A percentile compares a stretch with the other conserved stretches of the same genome.
phyloP scores from a whole-genome alignment of 2,329 filamentous ascomycete genomes.

The Colletotrichum sp. region DNA sequence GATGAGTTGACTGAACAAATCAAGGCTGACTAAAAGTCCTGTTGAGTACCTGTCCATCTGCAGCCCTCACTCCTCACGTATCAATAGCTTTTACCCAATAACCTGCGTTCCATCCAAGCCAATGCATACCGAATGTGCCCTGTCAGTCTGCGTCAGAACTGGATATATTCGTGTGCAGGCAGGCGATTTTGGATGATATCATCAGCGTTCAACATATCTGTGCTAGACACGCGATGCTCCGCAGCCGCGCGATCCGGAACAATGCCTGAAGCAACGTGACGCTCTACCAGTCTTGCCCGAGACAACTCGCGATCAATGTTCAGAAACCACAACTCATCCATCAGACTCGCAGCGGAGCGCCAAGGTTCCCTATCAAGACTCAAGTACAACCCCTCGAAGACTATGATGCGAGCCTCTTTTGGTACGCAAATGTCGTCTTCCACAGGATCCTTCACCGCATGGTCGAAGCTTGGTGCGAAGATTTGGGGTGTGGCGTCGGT shows the following conservation, averaged over 20 bases:
- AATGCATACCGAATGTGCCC: neutral
- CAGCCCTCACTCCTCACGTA: accelerated
- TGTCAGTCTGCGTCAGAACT: neutral
- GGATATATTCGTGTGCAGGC: neutral
- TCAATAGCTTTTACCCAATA: neutral
- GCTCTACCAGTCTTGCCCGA: neutral
- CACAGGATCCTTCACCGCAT: neutral
- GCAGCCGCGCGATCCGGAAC: neutral
- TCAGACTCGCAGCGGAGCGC: neutral
- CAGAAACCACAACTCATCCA: neutral
- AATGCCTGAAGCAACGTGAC: neutral
- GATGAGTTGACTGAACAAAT: neutral
- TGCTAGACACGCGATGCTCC: neutral
- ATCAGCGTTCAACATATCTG: neutral
- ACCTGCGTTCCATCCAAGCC: accelerated
- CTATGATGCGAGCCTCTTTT: neutral
- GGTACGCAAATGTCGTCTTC: neutral
- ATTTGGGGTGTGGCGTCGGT: neutral
- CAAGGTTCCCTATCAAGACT: neutral
- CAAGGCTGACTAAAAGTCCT: neutral
- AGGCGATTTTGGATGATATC: neutral
- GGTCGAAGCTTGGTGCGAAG: neutral
- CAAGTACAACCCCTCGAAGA: neutral
- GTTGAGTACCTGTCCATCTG: neutral
- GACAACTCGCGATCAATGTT: neutral